Evolutionary conservation across 805 yeast genomes (phyloP).

Genomic region (Wickerhamiella alocasiicola): DNA sequence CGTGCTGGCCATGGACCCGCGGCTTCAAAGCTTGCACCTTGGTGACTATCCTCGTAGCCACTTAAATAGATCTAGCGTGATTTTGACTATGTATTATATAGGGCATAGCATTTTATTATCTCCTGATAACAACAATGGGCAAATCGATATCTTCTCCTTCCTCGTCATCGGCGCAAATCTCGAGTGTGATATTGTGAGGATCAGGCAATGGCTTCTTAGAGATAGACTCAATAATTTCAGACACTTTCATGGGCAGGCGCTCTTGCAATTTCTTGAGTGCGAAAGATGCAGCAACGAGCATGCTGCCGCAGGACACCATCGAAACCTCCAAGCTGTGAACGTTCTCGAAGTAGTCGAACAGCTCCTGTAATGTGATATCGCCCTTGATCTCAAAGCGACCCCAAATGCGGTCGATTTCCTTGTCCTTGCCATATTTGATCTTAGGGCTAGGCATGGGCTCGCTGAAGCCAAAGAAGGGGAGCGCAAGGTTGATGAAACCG

Average conservation of each 20-base stretch:
- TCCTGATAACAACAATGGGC: constrained; percentile 60
- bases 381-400: constrained; percentile 65
- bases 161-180: constrained; percentile 83
- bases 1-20: too few species aligned
- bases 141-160: constrained; percentile 93
- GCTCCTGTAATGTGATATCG: constrained; percentile 59
- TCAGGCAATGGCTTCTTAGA: constrained; percentile 69
- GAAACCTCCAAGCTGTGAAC: constrained; percentile 78
- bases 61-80: too few species aligned
- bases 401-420: constrained; percentile 83
- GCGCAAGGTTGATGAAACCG: constrained; percentile 82
- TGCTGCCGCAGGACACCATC: constrained; percentile 86
- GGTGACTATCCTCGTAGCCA: too few species aligned
- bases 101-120: not conserved
- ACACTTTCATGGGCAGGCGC: constrained; percentile 51
- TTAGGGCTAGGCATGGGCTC: constrained; percentile 86
- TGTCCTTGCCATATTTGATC: constrained; percentile 61
- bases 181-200: constrained; percentile 70
- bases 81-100: too few species aligned
- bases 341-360: constrained; percentile 61
- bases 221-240: constrained; percentile 70
- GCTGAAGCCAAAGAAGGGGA: constrained; percentile 93
- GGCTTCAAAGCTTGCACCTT: too few species aligned
- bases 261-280: constrained; percentile 84
- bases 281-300: constrained; percentile 83